These are phyloP conservation scores for Neurospora sp. DNA, from an alignment of 495 filamentous ascomycete species.

Conservation along the genomic window DNA sequence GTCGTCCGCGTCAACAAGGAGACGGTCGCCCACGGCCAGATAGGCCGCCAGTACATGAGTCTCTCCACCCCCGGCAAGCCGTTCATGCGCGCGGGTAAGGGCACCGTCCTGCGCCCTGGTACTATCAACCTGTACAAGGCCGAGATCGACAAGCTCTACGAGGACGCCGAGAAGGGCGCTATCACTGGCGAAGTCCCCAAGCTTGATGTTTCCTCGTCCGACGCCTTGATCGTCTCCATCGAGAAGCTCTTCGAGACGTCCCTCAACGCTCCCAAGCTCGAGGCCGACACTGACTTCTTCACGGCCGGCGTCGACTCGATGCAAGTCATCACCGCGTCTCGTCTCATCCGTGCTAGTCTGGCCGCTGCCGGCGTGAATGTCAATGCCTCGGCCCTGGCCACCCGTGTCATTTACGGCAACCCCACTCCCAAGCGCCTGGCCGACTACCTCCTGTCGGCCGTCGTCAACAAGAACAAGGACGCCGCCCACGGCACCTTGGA, in stretches of 20 bases:
- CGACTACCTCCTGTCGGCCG: constrained; percentile 15
- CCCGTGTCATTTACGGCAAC: constrained; percentile 31
- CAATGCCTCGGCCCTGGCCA: constrained; percentile 20
- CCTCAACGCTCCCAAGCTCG: constrained; percentile 20
- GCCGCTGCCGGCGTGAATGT: constrained; percentile 18
- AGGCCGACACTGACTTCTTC: constrained; percentile 33
- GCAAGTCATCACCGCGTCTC: constrained; percentile 33
- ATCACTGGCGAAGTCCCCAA: constrained; percentile 6
- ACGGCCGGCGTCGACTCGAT: constrained; percentile 42
- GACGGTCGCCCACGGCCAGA: constrained; percentile 36
- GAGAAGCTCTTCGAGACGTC: constrained; percentile 20
- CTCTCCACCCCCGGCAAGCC: constrained; percentile 39
- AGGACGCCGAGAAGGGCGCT: constrained; percentile 2
- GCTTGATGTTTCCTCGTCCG: constrained; percentile 22
- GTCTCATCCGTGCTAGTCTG: constrained; percentile 24
- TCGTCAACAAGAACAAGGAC: constrained; percentile 10
- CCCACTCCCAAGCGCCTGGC: constrained; percentile 27
- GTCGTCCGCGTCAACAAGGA: constrained; percentile 37
- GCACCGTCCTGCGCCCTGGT: constrained; percentile 38
- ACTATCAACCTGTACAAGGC: constrained; percentile 40
- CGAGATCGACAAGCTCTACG: constrained; percentile 44
- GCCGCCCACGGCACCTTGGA: constrained; percentile 1
- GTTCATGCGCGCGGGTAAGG: constrained; percentile 46
- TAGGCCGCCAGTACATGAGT: constrained; percentile 28
- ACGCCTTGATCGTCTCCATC: constrained; percentile 25